Evolutionary conservation across 228 moss, liverwort and hornwort genomes (phyloP), one percentile per base, ranked within the genome.

Genomic region (Sphagnum fallax): DNA sequence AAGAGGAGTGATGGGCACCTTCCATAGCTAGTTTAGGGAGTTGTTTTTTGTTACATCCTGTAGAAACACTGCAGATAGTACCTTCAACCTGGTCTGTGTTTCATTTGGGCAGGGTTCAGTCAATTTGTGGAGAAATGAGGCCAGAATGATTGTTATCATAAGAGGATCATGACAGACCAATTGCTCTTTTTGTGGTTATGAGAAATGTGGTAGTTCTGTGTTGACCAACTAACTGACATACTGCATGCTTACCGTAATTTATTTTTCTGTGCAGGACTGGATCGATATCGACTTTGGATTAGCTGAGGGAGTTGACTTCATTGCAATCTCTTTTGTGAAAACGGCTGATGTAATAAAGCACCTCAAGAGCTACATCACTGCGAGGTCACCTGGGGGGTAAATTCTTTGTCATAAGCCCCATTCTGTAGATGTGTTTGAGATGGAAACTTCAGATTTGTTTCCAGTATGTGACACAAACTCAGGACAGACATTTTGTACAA

Each of bases 251-350:
- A 32, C 32, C 2, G 32, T 32, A 32, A 32, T 32, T 2, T 32
- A 32, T 32, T 32, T 32, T 32, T 32, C 32, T 32, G 5, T 80
- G 79, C 84, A 95, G 91, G 97, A 97, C 70, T 97, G 97, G 97
- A 90, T 93, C 60, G 98, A 98, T 51, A 98, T 98, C 62, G 98
- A 98, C 77, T 98, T 98, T 71, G 98, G 91, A 64, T 90, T 98
- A 60, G 69, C 91, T 0, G 98, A 98, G 66, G 91, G 87, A 63
- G 98, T 98, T n/a, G 98, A 98, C 83, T 98, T 98, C 66, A 98
- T 98, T 55, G 89, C 98, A 49, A 82, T 98, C 53, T 98, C 98
- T 66, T 94, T 98, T 67, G 98, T 98, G 10, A 94, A 90, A 71
- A 80, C 94, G 69, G 87, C 91, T 53, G 98, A 98, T 73, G 98